These are phyloP conservation scores for Setaria viridis DNA, from an alignment of 202 grass and related monocot species.

Conservation along the genomic window DNA sequence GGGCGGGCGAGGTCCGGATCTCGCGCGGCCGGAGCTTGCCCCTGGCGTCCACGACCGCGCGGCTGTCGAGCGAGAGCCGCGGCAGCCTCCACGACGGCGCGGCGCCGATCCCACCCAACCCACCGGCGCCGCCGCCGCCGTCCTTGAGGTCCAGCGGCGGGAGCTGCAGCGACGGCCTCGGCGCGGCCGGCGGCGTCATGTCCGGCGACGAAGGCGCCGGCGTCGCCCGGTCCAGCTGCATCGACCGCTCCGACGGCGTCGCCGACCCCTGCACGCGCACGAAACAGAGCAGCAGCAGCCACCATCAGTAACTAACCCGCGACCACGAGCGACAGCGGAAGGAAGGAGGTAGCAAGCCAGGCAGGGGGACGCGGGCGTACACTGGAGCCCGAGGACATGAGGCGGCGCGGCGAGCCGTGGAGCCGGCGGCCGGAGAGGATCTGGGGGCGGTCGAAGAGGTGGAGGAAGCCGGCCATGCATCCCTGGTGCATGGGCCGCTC, in stretches of 20 bases:
- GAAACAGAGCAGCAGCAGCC: background rate
- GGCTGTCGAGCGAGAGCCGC: conserved; percentile 89
- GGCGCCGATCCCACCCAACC: background rate
- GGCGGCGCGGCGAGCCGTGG: conserved; percentile 39
- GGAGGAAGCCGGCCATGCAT: conserved; percentile 88
- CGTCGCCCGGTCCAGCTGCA: conserved; percentile 54
- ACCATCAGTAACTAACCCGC: background rate
- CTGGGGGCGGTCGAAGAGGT: conserved; percentile 80
- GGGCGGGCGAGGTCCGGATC: conserved; percentile 52
- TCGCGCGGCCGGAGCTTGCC: conserved; percentile 77
- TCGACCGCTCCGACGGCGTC: conserved; percentile 73
- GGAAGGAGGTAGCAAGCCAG: no score
- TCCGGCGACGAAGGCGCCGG: conserved; percentile 51
- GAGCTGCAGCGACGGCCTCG: conserved; percentile 59
- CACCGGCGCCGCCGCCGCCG: background rate
- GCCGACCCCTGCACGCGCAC: conserved; percentile 53
- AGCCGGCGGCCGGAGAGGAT: conserved; percentile 57
- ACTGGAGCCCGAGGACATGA: conserved; percentile 34
- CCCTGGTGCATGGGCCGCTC: conserved; percentile 76
- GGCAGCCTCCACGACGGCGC: conserved; percentile 60
- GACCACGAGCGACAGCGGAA: background rate
- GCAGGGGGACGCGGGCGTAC: background rate
- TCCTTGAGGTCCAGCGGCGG: conserved; percentile 58
- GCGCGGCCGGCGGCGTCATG: conserved; percentile 49
- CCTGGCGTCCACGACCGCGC: conserved; percentile 61